Conservation (phyloP, 306 rosid genomes). For the Calophaca sinica region DNA sequence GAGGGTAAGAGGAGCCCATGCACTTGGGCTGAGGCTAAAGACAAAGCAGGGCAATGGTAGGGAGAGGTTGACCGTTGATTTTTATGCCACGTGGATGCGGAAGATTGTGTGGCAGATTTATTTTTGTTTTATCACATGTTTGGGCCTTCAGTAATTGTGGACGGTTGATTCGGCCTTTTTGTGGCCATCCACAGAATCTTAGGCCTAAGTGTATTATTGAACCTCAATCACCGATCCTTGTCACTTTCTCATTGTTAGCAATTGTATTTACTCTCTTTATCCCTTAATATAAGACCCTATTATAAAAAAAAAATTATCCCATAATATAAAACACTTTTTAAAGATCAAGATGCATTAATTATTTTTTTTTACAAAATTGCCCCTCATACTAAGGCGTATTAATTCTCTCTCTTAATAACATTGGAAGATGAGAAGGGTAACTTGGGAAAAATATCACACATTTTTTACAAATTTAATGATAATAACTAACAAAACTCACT, state of each 20-base stretch:
- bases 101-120: conserved; percentile 37
- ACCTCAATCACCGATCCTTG: conserved; percentile 13
- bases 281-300: too few species aligned
- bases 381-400: too few species aligned
- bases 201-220: conserved; percentile 14
- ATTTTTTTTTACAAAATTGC: too few species aligned
- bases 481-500: too few species aligned
- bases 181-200: not conserved
- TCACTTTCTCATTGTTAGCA: conserved; percentile 31
- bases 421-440: too few species aligned
- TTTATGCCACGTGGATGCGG: conserved; percentile 59
- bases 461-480: too few species aligned
- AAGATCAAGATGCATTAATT: too few species aligned
- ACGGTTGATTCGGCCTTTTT: conserved; percentile 38
- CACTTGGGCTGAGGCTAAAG: conserved; percentile 35
- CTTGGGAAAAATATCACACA: too few species aligned
- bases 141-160: conserved; percentile 25
- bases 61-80: conserved; percentile 42
- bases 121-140: conserved; percentile 62
- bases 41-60: conserved; percentile 32
- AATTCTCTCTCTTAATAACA: too few species aligned
- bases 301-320: too few species aligned
- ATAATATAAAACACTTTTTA: too few species aligned
- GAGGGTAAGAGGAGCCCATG: conserved; percentile 32
- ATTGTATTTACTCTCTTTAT: conserved; percentile 14